These are phyloP conservation scores for Onygenales sp. DNA, from an alignment of 2,329 filamentous ascomycete genomes.

Conservation along the genomic window DNA sequence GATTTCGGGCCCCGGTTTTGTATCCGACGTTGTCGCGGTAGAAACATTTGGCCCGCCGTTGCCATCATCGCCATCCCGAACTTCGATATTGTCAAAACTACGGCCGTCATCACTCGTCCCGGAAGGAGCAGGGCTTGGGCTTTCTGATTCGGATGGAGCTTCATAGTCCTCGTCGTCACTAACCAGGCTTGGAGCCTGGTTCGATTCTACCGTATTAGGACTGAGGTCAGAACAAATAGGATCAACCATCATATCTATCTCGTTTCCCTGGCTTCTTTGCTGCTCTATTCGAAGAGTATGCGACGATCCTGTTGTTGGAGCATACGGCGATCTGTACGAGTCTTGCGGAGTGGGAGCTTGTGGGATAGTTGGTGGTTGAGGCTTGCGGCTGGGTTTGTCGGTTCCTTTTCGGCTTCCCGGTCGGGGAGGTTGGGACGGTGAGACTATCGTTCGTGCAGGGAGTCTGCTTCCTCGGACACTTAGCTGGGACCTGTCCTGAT, in stretches of 20 bases:
- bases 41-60: constrained; percentile 17
- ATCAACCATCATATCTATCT: constrained; percentile 38
- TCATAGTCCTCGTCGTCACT: constrained; percentile 72
- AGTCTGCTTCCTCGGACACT: constrained; percentile 30
- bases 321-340: constrained; percentile 22
- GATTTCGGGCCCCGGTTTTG: constrained; percentile 25
- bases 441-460: constrained; percentile 48
- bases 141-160: constrained; percentile 55
- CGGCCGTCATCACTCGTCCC: constrained; percentile 46
- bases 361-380: constrained; percentile 33
- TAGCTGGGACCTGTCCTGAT: constrained; percentile 13
- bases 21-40: constrained; percentile 20
- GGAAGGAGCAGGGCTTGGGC: constrained; percentile 41
- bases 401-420: constrained; percentile 51
- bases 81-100: constrained; percentile 35
- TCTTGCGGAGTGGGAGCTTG: constrained; percentile 22
- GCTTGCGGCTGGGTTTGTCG: constrained; percentile 28
- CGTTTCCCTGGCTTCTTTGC: constrained; percentile 13
- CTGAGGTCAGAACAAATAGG: constrained; percentile 48
- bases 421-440: constrained; percentile 41
- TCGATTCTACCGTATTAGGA: constrained; percentile 60
- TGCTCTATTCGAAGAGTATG: constrained; percentile 9
- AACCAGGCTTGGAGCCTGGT: constrained; percentile 69
- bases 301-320: constrained; percentile 35
- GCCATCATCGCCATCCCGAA: constrained; percentile 36